Evolutionary conservation across 2,329 filamentous ascomycete genomes (phyloP).

Genomic region (Colletotrichum cuscutae): DNA sequence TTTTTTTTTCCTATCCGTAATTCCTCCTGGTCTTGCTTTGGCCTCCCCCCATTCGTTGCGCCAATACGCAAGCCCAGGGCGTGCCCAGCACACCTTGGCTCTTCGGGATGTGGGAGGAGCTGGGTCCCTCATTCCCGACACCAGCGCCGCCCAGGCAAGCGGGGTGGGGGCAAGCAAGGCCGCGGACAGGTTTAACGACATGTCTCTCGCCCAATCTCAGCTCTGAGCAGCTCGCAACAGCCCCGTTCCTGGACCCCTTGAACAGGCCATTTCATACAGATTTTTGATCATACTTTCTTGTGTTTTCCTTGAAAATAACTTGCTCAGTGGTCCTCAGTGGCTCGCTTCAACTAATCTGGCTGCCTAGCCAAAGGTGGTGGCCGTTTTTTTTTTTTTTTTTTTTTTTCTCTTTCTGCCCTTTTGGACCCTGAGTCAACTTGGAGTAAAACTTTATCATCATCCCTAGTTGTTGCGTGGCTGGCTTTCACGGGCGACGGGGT

Average conservation of each 20-base stretch:
- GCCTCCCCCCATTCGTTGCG: background rate
- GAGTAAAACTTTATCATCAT: background rate
- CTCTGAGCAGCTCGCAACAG: constrained; percentile 7
- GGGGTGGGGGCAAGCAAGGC: no score
- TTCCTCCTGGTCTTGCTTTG: background rate
- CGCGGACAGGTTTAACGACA: background rate
- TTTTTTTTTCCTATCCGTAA: background rate
- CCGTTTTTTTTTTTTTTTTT: background rate
- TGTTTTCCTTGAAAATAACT: constrained; percentile 1
- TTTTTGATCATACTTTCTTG: background rate
- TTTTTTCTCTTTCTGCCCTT: no score
- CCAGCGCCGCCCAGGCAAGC: background rate
- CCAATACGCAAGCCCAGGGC: background rate
- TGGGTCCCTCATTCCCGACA: constrained; percentile 3
- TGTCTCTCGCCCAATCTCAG: background rate
- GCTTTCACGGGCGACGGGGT: no score
- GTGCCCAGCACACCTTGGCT: background rate
- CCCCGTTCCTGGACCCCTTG: constrained; percentile 6
- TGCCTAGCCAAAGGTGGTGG: no score
- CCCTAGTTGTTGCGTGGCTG: no score
- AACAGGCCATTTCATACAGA: background rate
- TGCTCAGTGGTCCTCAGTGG: background rate
- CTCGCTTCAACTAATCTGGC: no score
- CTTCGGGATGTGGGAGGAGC: constrained; percentile 26
- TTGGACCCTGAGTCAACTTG: background rate